Base-by-base conservation (phyloP, 306 rosid genomes). In the Rosa multiflora region DNA sequence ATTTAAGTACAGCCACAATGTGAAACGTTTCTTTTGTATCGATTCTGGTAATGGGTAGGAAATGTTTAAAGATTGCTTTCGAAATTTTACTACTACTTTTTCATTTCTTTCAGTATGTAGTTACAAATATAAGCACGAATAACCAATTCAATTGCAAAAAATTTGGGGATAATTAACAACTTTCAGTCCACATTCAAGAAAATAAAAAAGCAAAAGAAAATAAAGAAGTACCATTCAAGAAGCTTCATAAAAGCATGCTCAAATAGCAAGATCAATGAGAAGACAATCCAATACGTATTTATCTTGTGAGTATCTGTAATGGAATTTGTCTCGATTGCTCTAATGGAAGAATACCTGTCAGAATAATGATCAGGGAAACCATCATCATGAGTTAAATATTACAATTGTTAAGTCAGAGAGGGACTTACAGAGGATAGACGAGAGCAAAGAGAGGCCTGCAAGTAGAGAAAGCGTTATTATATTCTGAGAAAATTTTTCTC, bases 301-400 rank as follows among this genome's bases (percentile, higher is more conserved):
- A 73, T 10, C 49, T 53, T 73, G 37, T 40, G 64, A 37, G 77
- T 37, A 55, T n/a, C 77, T 0, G 67, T 20, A 53, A 51, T 55
- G 29, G 67, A 73, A 39, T 73, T 73, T 40, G 17, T 20, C 77
- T 73, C 77, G 20, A 73, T 73, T 35, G 63, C 77, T 39, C 66
- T 9, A 55, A 73, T 20, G 5, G 67, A 72, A 29, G 44, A 37
- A 80, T 77, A 85, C 79, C 91, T 90, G 85, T 77, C 35, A 52
- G 68, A 42, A 58, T 6, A 69, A 37, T 56, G 62, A 56, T 56
- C 62, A 6, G 29, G 46, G 1, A 39, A 66, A n/a, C n/a, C n/a
- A n/a, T n/a, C n/a, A n/a, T n/a, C n/a, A n/a, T n/a, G n/a, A n/a
- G n/a, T n/a, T n/a, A n/a, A n/a, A n/a, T n/a, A n/a, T n/a, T n/a